Evolutionary conservation across 768 basidiomycete genomes (phyloP), one percentile per base, ranked within the genome.

Genomic region (Mrakia blollopis): DNA sequence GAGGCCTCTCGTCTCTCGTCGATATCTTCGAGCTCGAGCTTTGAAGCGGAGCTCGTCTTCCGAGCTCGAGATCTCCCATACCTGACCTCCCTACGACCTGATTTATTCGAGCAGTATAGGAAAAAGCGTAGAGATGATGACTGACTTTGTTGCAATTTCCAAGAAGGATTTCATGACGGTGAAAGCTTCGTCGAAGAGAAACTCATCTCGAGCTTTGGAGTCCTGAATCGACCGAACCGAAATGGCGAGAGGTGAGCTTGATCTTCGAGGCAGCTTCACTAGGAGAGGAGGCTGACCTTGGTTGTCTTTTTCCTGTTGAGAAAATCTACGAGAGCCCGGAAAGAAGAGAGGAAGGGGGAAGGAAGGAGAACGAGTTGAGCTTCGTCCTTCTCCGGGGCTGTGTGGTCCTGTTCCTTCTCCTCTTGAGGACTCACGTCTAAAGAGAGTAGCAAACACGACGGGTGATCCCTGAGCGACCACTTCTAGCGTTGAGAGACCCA

Each of bases 141-240:
- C 80, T 73, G 30, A 83, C 82, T 83, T 83, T 44, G 88, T 88
- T 6, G 92, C 86, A 44, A 88, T 88, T 70, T 90, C 87, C 67
- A 95, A 83, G 83, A 96, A 94, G n/a, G 88, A 87, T 44, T 77
- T 72, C 76, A 73, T 78, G 50, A 78, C 77, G 3, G 47, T 78
- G 77, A 78, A 78, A 0, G 73, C 73, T 28, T 75, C 77, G 54
- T 78, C 77, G 44, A 70, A 78, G n/a, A 78, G 54, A 30, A 78
- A 69, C 60, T 78, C 77, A 28, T 72, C 73, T 72, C 77, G 28
- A 30, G 77, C 77, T 63, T 73, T 74, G 9, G 77, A 78, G 73
- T 78, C 77, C 62, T 73, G 67, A n/a, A n/a, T 13, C 50, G 35
- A 37, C 21, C 28, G 37, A 41, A 13, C 47, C 47, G 21, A 30